Conservation (phyloP, 129 eudicot species). For the Flaveria bidentis region DNA sequence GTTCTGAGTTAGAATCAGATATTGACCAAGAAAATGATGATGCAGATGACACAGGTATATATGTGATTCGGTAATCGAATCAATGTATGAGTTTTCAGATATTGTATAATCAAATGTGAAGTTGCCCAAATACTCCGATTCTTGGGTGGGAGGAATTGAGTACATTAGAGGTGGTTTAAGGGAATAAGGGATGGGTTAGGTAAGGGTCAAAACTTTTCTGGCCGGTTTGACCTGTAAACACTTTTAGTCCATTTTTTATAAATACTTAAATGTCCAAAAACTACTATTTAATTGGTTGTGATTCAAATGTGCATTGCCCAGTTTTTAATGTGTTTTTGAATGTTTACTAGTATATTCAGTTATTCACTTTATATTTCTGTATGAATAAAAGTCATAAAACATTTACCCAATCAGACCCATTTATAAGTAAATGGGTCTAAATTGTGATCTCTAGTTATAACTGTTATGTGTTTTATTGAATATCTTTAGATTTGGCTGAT, state of each 20-base stretch:
- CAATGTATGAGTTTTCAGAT: constrained; percentile 12
- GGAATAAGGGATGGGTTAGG: neutral
- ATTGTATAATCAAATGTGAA: neutral
- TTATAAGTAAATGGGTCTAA: neutral
- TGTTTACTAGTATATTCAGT: too few relatives aligned
- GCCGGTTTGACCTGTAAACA: neutral
- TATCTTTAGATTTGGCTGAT: constrained; percentile 37
- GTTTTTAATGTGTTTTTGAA: too few relatives aligned
- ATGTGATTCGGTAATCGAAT: neutral
- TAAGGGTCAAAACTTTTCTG: neutral
- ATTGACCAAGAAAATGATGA: constrained; percentile 53
- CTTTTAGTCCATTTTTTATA: neutral
- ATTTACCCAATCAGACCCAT: neutral
- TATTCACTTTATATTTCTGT: too few relatives aligned
- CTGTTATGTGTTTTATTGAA: neutral
- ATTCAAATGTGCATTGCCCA: too few relatives aligned
- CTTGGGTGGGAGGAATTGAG: neutral
- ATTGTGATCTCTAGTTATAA: neutral
- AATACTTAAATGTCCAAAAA: neutral
- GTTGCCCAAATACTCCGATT: neutral
- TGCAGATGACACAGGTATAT: constrained; percentile 51
- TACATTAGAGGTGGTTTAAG: neutral
- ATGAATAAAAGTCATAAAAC: too few relatives aligned
- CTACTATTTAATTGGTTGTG: neutral
- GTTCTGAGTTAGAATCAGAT: constrained; percentile 58